phyloP scores from a whole-genome alignment of 2,329 filamentous ascomycete species.

The Xylaria hypoxylon region DNA sequence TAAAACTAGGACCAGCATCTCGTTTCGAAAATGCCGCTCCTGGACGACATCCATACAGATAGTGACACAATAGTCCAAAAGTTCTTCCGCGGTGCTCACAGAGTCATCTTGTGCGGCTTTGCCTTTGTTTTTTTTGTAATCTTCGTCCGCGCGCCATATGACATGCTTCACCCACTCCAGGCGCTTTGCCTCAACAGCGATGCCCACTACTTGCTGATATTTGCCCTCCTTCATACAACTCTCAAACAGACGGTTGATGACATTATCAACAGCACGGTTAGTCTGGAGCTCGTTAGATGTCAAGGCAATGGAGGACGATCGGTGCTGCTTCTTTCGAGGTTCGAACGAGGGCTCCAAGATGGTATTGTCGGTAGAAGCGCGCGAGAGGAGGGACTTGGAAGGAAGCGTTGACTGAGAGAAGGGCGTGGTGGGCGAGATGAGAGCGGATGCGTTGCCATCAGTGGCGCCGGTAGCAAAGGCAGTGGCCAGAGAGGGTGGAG shows the following conservation, averaged over 20 bases:
- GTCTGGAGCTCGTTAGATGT: constrained; percentile 73
- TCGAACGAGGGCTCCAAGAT: constrained; percentile 70
- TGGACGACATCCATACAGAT: constrained; percentile 99
- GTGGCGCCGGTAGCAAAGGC: constrained; percentile 76
- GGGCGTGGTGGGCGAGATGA: constrained; percentile 90
- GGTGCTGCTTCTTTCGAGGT: constrained; percentile 64
- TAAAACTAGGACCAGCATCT: constrained; percentile 93
- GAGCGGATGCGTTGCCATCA: constrained; percentile 74
- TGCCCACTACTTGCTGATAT: constrained; percentile 96
- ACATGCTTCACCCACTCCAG: constrained; percentile 86
- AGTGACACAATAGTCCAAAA: constrained; percentile 95
- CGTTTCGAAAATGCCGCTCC: constrained; percentile 83
- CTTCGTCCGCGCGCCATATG: constrained; percentile 88
- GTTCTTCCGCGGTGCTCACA: constrained; percentile 79
- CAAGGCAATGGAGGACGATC: constrained; percentile 72
- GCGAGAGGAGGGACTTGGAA: constrained; percentile 93
- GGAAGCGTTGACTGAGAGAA: constrained; percentile 95
- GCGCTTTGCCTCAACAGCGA: constrained; percentile 94
- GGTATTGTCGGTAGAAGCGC: constrained; percentile 75
- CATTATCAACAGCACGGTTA: constrained; percentile 80
- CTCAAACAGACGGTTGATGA: constrained; percentile 92
- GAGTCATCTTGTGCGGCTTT: constrained; percentile 65
- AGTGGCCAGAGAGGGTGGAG: constrained; percentile 78
- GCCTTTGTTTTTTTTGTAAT: constrained; percentile 78
- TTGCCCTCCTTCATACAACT: constrained; percentile 86